phyloP scores from a whole-genome alignment of 2,329 filamentous ascomycete species.

The Curvularia sp. region DNA sequence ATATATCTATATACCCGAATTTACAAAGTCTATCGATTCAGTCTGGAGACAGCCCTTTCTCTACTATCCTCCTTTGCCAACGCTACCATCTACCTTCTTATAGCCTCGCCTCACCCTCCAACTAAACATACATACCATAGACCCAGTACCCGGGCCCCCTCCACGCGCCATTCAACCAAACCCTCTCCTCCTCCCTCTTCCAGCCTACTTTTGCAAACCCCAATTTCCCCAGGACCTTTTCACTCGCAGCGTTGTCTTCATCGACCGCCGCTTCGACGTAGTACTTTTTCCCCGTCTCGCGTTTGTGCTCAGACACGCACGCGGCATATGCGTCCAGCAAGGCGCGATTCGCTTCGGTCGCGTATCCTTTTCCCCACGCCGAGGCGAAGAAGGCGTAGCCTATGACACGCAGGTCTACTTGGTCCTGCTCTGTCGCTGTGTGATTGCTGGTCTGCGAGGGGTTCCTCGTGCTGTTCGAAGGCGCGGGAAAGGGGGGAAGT shows the following conservation, averaged over 20 bases:
- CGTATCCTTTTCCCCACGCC: conserved; percentile 38
- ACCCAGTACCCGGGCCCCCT: conserved; percentile 32
- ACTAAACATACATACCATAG: conserved; percentile 30
- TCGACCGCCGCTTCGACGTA: conserved; percentile 39
- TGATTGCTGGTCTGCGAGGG: background rate
- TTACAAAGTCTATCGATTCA: too few species aligned
- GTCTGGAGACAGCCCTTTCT: too few species aligned
- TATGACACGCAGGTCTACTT: conserved; percentile 24
- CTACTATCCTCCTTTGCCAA: too few species aligned
- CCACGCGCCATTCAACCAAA: conserved; percentile 39
- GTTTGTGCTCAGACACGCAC: background rate
- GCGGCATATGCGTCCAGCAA: conserved; percentile 27
- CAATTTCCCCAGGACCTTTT: conserved; percentile 34
- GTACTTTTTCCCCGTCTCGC: conserved; percentile 8
- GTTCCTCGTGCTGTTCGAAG: background rate
- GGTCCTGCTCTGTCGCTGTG: background rate
- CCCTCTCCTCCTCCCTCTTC: conserved; percentile 27
- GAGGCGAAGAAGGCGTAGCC: conserved; percentile 35
- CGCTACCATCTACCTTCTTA: too few species aligned
- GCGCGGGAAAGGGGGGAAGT: conserved; percentile 7
- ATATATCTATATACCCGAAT: too few species aligned
- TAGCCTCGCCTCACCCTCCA: too few species aligned
- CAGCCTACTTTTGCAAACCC: conserved; percentile 36
- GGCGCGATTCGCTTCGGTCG: conserved; percentile 34
- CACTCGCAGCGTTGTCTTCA: conserved; percentile 30